These are phyloP conservation scores for Cryptococcus floricola DNA, from an alignment of 1,284 basidiomycete species.

Conservation along the genomic window DNA sequence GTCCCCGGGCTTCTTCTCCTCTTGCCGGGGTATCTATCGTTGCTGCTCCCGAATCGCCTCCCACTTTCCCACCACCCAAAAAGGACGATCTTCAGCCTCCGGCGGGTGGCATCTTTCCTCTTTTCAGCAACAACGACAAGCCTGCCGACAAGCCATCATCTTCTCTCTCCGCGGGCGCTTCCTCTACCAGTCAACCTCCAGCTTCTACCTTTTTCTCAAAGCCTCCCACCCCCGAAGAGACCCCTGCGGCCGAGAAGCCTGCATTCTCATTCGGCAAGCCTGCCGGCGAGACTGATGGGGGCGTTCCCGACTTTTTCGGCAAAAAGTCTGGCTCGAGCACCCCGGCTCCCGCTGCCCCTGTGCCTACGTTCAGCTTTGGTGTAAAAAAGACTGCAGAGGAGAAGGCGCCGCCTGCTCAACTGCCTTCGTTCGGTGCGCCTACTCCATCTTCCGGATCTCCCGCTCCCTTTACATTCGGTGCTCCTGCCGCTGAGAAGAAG, in stretches of 20 bases:
- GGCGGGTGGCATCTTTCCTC: slow-evolving; percentile 18
- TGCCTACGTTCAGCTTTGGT: slow-evolving; percentile 32
- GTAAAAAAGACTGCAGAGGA: slow-evolving; percentile 12
- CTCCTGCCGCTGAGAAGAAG: slow-evolving; percentile 8
- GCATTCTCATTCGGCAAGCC: slow-evolving; percentile 30
- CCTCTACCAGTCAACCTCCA: slow-evolving; percentile 21
- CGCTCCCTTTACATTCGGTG: slow-evolving; percentile 7
- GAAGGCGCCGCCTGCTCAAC: slow-evolving; percentile 6
- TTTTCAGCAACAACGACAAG: slow-evolving; percentile 7
- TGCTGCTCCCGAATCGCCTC: slow-evolving; percentile 40
- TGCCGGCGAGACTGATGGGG: slow-evolving; percentile 8
- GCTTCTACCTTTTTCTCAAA: slow-evolving; percentile 26
- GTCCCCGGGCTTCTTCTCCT: slow-evolving; percentile 43
- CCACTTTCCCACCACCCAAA: slow-evolving; percentile 9
- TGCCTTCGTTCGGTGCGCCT: background rate
- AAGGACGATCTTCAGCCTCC: slow-evolving; percentile 5
- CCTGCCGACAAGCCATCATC: background rate
- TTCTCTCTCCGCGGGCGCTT: slow-evolving; percentile 8
- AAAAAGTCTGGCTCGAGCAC: slow-evolving; percentile 19
- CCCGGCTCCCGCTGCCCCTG: slow-evolving; percentile 17
- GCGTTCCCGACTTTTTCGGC: slow-evolving; percentile 38
- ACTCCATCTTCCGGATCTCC: background rate
- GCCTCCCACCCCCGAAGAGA: slow-evolving; percentile 6
- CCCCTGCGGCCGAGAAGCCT: slow-evolving; percentile 19
- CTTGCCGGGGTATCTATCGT: slow-evolving; percentile 35